These are phyloP conservation scores for Eucalyptus grandis DNA, from an alignment of 345 rosid genomes.

Conservation along the genomic window DNA sequence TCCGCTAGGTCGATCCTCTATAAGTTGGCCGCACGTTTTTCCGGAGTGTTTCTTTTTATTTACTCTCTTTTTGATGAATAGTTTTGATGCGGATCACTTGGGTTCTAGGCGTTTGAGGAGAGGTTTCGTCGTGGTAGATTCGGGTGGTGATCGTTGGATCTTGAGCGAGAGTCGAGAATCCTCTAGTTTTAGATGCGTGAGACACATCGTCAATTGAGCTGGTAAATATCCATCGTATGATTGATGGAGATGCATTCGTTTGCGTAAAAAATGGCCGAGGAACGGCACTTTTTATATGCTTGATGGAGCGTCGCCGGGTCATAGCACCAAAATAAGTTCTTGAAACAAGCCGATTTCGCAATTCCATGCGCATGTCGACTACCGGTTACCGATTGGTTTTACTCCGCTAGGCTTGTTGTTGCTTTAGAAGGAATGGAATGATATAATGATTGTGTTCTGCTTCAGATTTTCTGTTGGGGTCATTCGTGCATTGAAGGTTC, in stretches of 20 bases:
- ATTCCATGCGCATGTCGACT: not conserved
- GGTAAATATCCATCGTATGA: not conserved
- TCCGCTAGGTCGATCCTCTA: not conserved
- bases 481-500: not conserved
- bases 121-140: not conserved
- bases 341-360: not conserved
- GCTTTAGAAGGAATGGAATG: not conserved
- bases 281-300: not conserved
- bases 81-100: not conserved
- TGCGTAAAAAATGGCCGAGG: not conserved
- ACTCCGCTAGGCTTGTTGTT: not conserved
- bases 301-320: not conserved
- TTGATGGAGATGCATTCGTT: not conserved
- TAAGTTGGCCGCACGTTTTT: not conserved
- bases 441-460: not conserved
- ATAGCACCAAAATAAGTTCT: not conserved
- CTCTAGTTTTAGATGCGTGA: not conserved
- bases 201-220: not conserved
- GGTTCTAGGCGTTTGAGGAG: not conserved
- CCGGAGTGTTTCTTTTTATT: not conserved
- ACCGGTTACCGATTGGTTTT: not conserved
- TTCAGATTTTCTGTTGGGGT: not conserved
- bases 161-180: not conserved
- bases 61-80: not conserved
- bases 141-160: not conserved